Percentiles rank a stretch among this genome's conserved stretches.
phyloP scores from a whole-genome alignment of 371 early-diverging fungal genomes.

The Rhizopus stolonifer region DNA sequence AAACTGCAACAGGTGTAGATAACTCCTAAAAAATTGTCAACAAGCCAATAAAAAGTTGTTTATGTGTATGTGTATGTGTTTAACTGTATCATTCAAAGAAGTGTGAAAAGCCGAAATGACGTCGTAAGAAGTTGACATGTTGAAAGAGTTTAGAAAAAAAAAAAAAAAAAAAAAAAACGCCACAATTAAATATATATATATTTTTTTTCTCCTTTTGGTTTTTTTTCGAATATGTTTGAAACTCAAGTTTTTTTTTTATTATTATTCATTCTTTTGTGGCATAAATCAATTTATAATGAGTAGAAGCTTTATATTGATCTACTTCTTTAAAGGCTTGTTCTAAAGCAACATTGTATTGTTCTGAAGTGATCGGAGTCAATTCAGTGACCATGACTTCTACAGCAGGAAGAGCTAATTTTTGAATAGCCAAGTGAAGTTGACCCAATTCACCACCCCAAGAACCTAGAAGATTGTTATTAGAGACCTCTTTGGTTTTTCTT shows the following conservation, averaged over 20 bases:
- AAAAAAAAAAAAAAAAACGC: not conserved
- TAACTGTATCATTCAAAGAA: slow-evolving; percentile 22
- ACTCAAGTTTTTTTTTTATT: not conserved
- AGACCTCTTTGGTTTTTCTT: not conserved
- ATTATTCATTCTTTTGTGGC: slow-evolving; percentile 14
- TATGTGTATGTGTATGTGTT: not conserved
- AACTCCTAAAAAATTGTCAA: slow-evolving; percentile 53
- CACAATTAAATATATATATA: too few species aligned
- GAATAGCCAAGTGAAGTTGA: slow-evolving; percentile 34
- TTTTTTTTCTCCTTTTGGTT: too few species aligned
- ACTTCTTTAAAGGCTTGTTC: slow-evolving; percentile 30
- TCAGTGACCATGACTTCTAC: slow-evolving; percentile 41
- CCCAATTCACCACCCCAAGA: slow-evolving; percentile 41
- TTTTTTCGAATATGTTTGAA: too few species aligned
- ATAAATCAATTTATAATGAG: slow-evolving; percentile 36
- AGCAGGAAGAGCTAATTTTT: slow-evolving; percentile 38
- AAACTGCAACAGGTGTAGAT: slow-evolving; percentile 88
- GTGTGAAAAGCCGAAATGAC: slow-evolving; percentile 22
- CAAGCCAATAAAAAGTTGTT: not conserved
- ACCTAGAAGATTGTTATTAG: slow-evolving; percentile 12
- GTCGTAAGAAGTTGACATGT: slow-evolving; percentile 9
- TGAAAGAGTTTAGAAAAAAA: not conserved
- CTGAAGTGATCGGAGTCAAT: slow-evolving; percentile 12
- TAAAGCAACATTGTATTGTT: slow-evolving; percentile 23
- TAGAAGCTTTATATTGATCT: slow-evolving; percentile 15